Evolutionary conservation across 768 basidiomycete species (phyloP).

Genomic region (Leccinum uliginosum): DNA sequence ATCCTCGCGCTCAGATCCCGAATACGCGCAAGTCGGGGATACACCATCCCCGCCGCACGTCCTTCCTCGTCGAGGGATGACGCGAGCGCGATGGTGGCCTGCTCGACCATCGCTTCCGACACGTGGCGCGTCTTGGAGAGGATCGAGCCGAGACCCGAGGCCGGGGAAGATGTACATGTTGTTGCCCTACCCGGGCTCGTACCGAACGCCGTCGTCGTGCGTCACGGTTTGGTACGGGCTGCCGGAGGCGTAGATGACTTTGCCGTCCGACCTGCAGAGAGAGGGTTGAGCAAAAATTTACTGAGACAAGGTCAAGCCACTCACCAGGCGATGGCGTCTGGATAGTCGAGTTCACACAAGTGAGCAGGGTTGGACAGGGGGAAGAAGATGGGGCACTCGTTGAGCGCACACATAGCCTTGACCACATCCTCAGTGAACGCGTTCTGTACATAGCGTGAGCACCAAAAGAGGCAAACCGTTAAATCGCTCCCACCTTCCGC

Average conservation of each 20-base stretch:
- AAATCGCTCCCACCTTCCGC: conserved; percentile 25
- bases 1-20: conserved; percentile 62
- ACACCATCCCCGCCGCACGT: conserved; percentile 50
- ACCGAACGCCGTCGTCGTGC: conserved; percentile 40
- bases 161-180: conserved; percentile 73
- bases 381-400: conserved; percentile 74
- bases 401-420: conserved; percentile 57
- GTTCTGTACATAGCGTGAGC: conserved; percentile 27
- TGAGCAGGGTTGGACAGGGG: conserved; percentile 73
- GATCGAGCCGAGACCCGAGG: conserved; percentile 60
- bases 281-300: neutral
- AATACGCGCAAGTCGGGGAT: conserved; percentile 64
- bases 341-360: conserved; percentile 56
- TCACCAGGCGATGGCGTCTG: conserved; percentile 56
- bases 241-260: conserved; percentile 69
- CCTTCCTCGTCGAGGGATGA: conserved; percentile 56
- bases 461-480: neutral
- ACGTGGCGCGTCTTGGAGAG: conserved; percentile 54
- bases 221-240: conserved; percentile 59
- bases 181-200: conserved; percentile 74
- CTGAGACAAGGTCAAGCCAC: conserved; percentile 1
- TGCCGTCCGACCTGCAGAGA: conserved; percentile 55
- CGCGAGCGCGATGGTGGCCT: conserved; percentile 57
- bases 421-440: conserved; percentile 67
- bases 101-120: conserved; percentile 68